These are phyloP conservation scores for Phialophora verrucosa DNA, from an alignment of 2,329 filamentous ascomycete genomes.

Conservation along the genomic window DNA sequence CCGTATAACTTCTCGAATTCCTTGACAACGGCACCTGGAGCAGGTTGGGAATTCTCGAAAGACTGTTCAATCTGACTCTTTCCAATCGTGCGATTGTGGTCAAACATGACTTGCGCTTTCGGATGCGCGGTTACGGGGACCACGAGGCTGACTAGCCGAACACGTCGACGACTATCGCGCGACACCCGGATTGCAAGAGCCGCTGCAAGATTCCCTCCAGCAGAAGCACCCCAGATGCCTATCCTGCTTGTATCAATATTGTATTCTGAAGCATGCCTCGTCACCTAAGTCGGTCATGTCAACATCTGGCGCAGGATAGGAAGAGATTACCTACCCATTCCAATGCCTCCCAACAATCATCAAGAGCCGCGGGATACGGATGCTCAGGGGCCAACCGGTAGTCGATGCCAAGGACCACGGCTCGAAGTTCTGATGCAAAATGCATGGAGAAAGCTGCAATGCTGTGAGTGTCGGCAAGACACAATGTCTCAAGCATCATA, in stretches of 20 bases:
- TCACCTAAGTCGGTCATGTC: conserved; percentile 46
- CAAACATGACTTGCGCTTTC: conserved; percentile 17
- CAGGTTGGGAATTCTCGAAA: conserved; percentile 8
- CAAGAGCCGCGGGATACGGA: conserved; percentile 67
- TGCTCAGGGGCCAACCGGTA: conserved; percentile 67
- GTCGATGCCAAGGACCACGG: conserved; percentile 65
- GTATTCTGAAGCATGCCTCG: conserved; percentile 61
- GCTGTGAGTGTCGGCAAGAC: background rate
- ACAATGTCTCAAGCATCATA: background rate
- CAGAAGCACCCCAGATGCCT: conserved; percentile 66
- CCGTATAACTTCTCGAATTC: conserved; percentile 16
- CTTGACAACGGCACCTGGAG: conserved; percentile 13
- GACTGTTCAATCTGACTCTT: conserved; percentile 12
- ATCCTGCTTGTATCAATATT: conserved; percentile 63
- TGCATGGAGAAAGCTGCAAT: conserved; percentile 10
- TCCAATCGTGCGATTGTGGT: background rate
- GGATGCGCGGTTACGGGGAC: conserved; percentile 59
- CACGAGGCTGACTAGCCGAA: conserved; percentile 50
- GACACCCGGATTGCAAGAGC: conserved; percentile 58
- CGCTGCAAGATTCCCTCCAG: conserved; percentile 65
- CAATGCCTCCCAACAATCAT: conserved; percentile 64
- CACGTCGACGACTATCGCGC: conserved; percentile 30
- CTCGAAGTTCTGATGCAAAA: conserved; percentile 43
- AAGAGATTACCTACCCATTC: conserved; percentile 46
- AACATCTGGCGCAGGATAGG: background rate